Evolutionary conservation across 495 filamentous ascomycete species (phyloP), one percentile per base, ranked within the genome.

Genomic region (Aspergillus affinis): DNA sequence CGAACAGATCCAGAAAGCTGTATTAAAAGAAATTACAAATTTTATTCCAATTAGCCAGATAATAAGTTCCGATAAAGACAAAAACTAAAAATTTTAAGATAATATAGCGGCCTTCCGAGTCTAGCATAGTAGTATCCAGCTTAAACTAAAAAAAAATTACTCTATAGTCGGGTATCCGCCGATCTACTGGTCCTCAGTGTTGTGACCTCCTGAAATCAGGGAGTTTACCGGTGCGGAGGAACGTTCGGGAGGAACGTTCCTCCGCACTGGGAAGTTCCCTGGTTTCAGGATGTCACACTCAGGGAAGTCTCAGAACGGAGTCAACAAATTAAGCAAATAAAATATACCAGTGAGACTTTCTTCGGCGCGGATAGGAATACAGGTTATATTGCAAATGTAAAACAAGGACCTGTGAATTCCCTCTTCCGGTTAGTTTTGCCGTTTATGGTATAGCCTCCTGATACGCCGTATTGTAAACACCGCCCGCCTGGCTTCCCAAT

Each of bases 51-150:
- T 89, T 89, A 10, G 94, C 94, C 18, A 94, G 94, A 64, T 87
- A 89, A 71, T 98, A 98, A 17, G 90, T 82, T 13, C 93, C 94
- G 47, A 98, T 86, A 3, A 98, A 79, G 19, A 98, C 90, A 66
- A 98, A 98, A 13, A 91, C 93, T 1, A 91, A 91, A 65, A 98
- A 97, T 66, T 98, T 94, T 3, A 98, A 81, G n/a, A 97, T 78
- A 5, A 97, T 85, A 65, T 91, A 93, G 46, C 94, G 87, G 6
- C 94, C 94, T 82, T 98, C 93, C 0, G 90, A 92, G 68, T 98
- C 93, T 21, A 98, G 84, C 0, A 78, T 78, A 23, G 78, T 70
- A 23, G 91, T 84, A 72, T 96, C 91, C 26, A 90, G 73, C 4
- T 77, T 69, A 27, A 81, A 78, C 13, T 78, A 71, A 6, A 75